phyloP scores from a whole-genome alignment of 768 basidiomycete genomes.

The Pholiota conissans region DNA sequence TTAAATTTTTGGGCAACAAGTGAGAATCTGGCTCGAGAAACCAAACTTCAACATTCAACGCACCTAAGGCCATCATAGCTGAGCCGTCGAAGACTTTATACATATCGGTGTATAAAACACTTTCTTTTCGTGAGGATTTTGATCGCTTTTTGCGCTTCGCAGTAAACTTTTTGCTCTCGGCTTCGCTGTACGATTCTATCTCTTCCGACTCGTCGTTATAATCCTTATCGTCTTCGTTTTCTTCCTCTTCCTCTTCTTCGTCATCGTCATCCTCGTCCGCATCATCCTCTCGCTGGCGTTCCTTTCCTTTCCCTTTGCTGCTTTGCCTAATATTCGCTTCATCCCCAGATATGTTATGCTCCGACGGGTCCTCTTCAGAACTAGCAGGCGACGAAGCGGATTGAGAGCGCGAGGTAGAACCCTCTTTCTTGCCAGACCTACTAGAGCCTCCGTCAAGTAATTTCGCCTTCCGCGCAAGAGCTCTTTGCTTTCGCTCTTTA shows the following conservation, averaged over 20 bases:
- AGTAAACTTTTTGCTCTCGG: neutral
- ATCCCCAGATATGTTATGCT: no score
- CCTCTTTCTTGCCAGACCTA: no score
- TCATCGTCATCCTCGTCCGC: neutral
- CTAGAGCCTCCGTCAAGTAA: no score
- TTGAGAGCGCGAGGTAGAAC: no score
- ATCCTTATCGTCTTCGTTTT: conserved; percentile 21
- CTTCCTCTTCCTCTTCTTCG: conserved; percentile 6
- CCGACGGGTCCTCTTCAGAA: no score
- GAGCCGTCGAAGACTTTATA: conserved; percentile 75
- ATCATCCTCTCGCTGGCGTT: neutral
- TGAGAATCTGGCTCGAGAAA: neutral
- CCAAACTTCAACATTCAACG: conserved; percentile 14
- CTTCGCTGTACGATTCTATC: conserved; percentile 4
- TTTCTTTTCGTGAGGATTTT: conserved; percentile 9
- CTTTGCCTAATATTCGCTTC: no score
- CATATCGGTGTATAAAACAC: conserved; percentile 52
- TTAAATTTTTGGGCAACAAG: conserved; percentile 22
- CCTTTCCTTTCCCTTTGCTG: neutral
- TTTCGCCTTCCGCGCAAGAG: conserved; percentile 5
- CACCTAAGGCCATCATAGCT: conserved; percentile 72
- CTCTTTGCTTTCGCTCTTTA: conserved; percentile 36
- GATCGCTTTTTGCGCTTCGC: conserved; percentile 6
- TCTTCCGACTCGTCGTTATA: conserved; percentile 3
- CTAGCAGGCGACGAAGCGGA: no score